phyloP scores from a whole-genome alignment of 1,284 basidiomycete genomes.

The Spongiforma sp. region DNA sequence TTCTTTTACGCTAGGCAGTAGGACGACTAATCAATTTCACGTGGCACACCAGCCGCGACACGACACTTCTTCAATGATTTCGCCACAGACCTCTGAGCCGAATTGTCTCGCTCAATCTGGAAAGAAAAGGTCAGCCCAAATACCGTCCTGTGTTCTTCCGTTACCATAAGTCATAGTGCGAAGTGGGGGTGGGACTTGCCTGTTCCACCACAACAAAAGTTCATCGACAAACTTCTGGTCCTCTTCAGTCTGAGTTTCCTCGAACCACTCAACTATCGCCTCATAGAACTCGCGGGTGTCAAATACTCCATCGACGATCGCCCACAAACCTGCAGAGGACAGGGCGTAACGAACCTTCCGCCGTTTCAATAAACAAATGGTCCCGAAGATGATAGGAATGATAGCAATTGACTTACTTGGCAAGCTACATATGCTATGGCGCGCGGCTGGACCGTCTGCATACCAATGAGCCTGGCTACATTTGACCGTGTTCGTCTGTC shows the following conservation, averaged over 20 bases:
- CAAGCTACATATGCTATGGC: conserved; percentile 8
- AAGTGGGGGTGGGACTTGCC: neutral
- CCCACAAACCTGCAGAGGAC: conserved; percentile 3
- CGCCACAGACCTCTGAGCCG: neutral
- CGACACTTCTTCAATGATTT: neutral
- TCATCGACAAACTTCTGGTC: neutral
- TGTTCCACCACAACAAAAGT: neutral
- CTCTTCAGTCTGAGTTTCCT: neutral
- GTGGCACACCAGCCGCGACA: neutral
- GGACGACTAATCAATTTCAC: no score
- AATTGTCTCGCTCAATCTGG: neutral
- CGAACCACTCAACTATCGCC: neutral
- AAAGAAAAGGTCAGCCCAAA: neutral
- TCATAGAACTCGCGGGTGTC: conserved; percentile 7
- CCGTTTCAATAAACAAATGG: neutral
- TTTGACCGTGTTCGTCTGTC: neutral
- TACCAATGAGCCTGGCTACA: neutral
- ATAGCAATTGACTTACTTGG: neutral
- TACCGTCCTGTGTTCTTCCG: neutral
- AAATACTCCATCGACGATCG: conserved; percentile 1
- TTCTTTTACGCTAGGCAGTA: no score
- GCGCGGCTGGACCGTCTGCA: neutral
- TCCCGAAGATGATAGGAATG: neutral
- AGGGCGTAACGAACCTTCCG: neutral
- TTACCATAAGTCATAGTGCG: neutral